Evolutionary conservation across 2,329 filamentous ascomycete genomes (phyloP), one percentile per base, ranked within the genome.

Genomic region (Aspergillus sergii): DNA sequence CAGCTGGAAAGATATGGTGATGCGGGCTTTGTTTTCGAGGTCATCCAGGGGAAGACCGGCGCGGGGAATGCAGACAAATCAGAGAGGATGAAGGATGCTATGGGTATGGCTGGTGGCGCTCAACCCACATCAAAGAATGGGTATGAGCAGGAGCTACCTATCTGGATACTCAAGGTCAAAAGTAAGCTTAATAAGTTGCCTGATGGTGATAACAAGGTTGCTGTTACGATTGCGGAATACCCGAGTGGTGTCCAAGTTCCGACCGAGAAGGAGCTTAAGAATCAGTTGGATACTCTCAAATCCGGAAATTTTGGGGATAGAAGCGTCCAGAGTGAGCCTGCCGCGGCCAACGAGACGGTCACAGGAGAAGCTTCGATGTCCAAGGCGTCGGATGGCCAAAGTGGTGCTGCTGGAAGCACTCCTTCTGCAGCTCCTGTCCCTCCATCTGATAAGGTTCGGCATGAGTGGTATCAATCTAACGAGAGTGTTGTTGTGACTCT

Each of bases 1-100:
- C 86, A 89, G 56, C 81, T 93, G 46, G 87, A 86, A 39, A 84
- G 87, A 59, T 92, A 88, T 70, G 93, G 89, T 4, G 90, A 97
- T 77, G 90, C 93, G 0, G 85, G 89, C 63, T 86, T 88, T 68
- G 87, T 94, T 66, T 87, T 94, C 23, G 81, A 79, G n/a, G 77
- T 84, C 34, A 83, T 89, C 16, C 72, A 74, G 48, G 81, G 81
- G 64, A 84, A 83, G 69, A 78, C 84, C 59, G 82, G 85, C 59
- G 50, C 86, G 68, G 81, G 85, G 21, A 45, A 64, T 62, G 66
- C 62, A 60, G 67, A 68, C 57, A 76, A 66, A 62, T 68, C 69
- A 2, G 70, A 72, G 55, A 71, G 70, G 39, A 62, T 77, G 14
- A 69, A 72, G 64, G 69, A 64, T 63, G 74, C 74, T n/a, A 75